phyloP scores from a whole-genome alignment of 192 early-diverging fungal genomes.

The Kappamyces sp. region DNA sequence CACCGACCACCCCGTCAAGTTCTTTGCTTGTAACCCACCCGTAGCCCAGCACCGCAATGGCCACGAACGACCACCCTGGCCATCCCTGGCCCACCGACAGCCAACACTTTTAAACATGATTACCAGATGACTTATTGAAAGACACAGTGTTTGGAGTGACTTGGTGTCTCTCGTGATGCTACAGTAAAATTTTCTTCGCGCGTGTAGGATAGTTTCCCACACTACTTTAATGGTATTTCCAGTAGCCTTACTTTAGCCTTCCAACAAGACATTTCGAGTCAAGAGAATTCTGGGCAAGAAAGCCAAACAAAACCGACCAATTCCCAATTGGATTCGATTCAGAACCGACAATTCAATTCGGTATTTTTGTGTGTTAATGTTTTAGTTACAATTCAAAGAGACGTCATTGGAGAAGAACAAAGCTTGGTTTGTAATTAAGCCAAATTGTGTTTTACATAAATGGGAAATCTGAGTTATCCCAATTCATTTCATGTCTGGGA shows the following conservation, averaged over 20 bases:
- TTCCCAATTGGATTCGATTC: constrained; percentile 97
- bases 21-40: too few species aligned
- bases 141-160: too few species aligned
- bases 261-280: constrained; percentile 95
- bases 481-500: neutral
- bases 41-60: too few species aligned
- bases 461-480: too few species aligned
- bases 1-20: too few species aligned
- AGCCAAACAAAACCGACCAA: constrained; percentile 96
- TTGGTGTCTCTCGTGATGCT: too few species aligned
- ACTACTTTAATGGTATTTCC: neutral
- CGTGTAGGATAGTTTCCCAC: neutral
- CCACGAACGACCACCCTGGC: too few species aligned
- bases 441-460: too few species aligned
- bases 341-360: constrained; percentile 90
- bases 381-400: constrained; percentile 97
- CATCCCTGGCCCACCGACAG: too few species aligned
- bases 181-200: too few species aligned
- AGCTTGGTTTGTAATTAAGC: constrained; percentile 81
- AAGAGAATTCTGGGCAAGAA: constrained; percentile 99
- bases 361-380: constrained; percentile 27
- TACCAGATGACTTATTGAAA: too few species aligned
- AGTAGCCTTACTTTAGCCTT: constrained; percentile 55
- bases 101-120: too few species aligned
- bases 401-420: constrained; percentile 98